A percentile compares a stretch with the other conserved stretches of the same genome.
phyloP scores from a whole-genome alignment of 2,329 filamentous ascomycete genomes.

The Cadophora malorum region DNA sequence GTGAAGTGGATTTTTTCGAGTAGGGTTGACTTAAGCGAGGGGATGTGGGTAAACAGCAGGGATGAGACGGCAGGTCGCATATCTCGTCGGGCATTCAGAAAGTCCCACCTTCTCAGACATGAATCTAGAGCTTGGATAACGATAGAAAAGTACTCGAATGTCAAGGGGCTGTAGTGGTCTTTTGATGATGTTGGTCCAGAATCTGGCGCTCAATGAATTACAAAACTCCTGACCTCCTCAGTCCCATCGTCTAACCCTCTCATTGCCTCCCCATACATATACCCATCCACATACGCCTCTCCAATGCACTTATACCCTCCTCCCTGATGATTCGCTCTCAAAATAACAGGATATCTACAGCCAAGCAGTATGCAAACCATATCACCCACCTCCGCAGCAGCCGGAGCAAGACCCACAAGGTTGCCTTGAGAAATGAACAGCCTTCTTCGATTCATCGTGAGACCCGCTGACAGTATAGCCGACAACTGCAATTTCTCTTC shows the following conservation, averaged over 20 bases:
- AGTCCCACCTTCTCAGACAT: too few species aligned
- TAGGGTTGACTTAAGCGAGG: slow-evolving; percentile 2
- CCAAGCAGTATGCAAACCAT: slow-evolving; percentile 38
- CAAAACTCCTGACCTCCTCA: slow-evolving; percentile 28
- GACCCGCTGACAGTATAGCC: slow-evolving; percentile 33
- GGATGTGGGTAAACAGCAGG: background rate
- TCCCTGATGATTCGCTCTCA: slow-evolving; percentile 25
- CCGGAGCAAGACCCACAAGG: slow-evolving; percentile 36
- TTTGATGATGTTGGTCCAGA: too few species aligned
- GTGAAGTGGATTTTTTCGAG: background rate
- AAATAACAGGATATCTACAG: slow-evolving; percentile 40
- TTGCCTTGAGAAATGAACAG: slow-evolving; percentile 30
- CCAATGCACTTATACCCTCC: slow-evolving; percentile 36
- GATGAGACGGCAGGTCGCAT: background rate
- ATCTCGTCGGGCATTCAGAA: background rate
- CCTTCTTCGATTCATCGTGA: slow-evolving; percentile 38
- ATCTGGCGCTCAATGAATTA: slow-evolving; percentile 35
- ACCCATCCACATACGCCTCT: slow-evolving; percentile 41
- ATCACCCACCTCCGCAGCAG: slow-evolving; percentile 34
- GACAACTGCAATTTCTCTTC: slow-evolving; percentile 32
- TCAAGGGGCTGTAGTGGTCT: too few species aligned
- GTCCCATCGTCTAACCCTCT: slow-evolving; percentile 24
- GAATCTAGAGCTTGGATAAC: too few species aligned
- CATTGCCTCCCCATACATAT: slow-evolving; percentile 41
- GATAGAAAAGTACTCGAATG: too few species aligned